Evolutionary conservation across 208 protist genomes (phyloP), one percentile per base, ranked within the genome.

Genomic region (Leishmania lainsoni): DNA sequence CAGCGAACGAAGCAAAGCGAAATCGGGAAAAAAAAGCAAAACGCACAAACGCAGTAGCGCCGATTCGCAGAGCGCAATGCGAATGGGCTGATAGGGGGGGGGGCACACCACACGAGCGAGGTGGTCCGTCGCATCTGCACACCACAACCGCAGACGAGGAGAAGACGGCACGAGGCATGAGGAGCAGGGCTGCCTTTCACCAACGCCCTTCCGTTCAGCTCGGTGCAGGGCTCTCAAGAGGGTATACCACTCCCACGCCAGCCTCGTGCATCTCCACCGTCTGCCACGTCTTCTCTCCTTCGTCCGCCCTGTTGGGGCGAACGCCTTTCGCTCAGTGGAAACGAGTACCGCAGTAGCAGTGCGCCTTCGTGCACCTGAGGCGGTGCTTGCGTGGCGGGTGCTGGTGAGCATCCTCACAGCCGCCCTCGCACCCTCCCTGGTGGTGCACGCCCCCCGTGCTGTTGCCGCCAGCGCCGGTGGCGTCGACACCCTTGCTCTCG

Each of bases 271-370:
- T 66, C 29, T n/a, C 56, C 2, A 5, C 6, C 6, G 56, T n/a
- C n/a, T 8, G 56, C n/a, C 22, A 6, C 56, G 5, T 61, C 56
- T 66, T 16, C 16, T 16, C 54, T 17, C n/a, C 63, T 22, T 48
- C 17, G 32, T 8, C 35, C 10, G 3, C 35, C 35, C 17, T 17
- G n/a, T n/a, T 49, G 68, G 2, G 10, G 26, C 5, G 22, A 8
- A 32, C 9, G 32, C 29, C 42, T 9, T 29, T 49, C 39, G 6
- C 42, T 80, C 73, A 96, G 72, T 93, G 89, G 79, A 96, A 96
- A 1, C 88, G 87, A 22, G 92, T 96, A 10, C 81, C 89, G 75
- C 92, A 96, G 83, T 92, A 93, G 77, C 91, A 94, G 76, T 92
- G 87, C 16, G 94, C 88, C 78, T 89, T 91, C 16, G 89, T 94